phyloP scores from a whole-genome alignment of 768 basidiomycete species.

The Tephrocybe sp. region DNA sequence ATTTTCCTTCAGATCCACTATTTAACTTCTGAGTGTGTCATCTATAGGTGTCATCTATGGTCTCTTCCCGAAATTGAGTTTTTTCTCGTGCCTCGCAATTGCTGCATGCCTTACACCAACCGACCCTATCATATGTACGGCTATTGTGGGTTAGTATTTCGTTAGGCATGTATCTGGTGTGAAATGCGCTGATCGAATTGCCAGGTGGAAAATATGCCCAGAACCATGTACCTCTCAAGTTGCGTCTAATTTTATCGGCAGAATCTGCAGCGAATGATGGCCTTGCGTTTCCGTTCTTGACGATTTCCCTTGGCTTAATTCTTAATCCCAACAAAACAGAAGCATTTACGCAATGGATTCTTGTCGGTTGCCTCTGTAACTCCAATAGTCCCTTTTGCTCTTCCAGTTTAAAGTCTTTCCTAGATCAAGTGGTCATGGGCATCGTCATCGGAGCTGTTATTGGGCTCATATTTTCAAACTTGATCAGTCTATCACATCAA shows the following conservation, averaged over 20 bases:
- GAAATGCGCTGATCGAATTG: not conserved
- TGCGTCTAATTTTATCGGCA: slow-evolving; percentile 78
- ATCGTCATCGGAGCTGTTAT: slow-evolving; percentile 55
- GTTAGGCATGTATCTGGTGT: no score
- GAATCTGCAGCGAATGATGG: slow-evolving; percentile 93
- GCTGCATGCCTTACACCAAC: slow-evolving; percentile 87
- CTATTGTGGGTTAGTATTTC: slow-evolving; percentile 20
- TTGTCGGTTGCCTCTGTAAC: slow-evolving; percentile 78
- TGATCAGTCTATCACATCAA: slow-evolving; percentile 50
- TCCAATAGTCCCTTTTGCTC: no score
- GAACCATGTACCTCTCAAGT: slow-evolving; percentile 41
- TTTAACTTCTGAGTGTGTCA: no score
- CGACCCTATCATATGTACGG: slow-evolving; percentile 68
- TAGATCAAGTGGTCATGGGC: slow-evolving; percentile 82
- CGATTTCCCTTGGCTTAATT: slow-evolving; percentile 80
- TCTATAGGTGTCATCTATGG: slow-evolving; percentile 53
- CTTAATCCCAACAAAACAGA: slow-evolving; percentile 56
- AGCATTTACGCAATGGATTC: slow-evolving; percentile 82
- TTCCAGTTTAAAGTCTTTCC: not conserved
- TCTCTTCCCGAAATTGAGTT: slow-evolving; percentile 69
- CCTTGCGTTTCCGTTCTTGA: slow-evolving; percentile 78
- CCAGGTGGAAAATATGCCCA: slow-evolving; percentile 68
- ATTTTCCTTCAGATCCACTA: slow-evolving; percentile 18
- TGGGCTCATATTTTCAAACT: slow-evolving; percentile 65
- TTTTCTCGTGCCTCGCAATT: slow-evolving; percentile 75